phyloP scores from a whole-genome alignment of 148 eudicot species.

The Fallopia convolvulus region DNA sequence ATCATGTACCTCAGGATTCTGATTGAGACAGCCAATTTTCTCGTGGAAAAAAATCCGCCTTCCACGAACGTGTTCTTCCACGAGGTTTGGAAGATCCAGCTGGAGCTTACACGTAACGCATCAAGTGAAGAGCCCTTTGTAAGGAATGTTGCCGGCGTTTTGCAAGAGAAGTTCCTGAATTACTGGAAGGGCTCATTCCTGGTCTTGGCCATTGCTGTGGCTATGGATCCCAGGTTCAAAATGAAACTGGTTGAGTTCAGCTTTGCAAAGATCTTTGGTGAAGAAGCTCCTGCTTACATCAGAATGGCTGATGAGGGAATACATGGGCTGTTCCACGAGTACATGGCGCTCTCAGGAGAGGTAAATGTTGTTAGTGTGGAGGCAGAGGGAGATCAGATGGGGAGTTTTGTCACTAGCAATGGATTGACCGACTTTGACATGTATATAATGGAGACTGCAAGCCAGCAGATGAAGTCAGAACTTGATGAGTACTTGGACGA shows the following conservation, averaged over 20 bases:
- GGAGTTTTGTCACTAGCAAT: slow-evolving; percentile 24
- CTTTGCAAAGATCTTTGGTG: slow-evolving; percentile 65
- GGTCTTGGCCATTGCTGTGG: slow-evolving; percentile 68
- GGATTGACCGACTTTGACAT: slow-evolving; percentile 72
- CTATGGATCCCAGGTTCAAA: slow-evolving; percentile 90
- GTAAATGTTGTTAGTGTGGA: slow-evolving; percentile 25
- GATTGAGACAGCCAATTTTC: slow-evolving; percentile 51
- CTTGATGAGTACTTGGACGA: slow-evolving; percentile 89
- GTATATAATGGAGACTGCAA: slow-evolving; percentile 74
- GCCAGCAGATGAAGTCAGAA: slow-evolving; percentile 72
- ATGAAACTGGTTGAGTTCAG: slow-evolving; percentile 95
- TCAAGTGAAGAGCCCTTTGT: slow-evolving; percentile 58
- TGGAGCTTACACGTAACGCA: slow-evolving; percentile 61
- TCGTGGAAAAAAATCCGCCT: slow-evolving; percentile 27
- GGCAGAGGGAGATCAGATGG: slow-evolving; percentile 33
- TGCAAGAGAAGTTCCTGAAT: slow-evolving; percentile 66
- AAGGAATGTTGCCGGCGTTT: slow-evolving; percentile 36
- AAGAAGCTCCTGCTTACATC: slow-evolving; percentile 52
- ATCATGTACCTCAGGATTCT: slow-evolving; percentile 54
- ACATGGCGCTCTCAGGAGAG: slow-evolving; percentile 35
- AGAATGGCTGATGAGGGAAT: slow-evolving; percentile 72
- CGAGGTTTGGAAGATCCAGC: slow-evolving; percentile 84
- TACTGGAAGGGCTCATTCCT: slow-evolving; percentile 70
- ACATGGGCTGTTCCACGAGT: slow-evolving; percentile 76
- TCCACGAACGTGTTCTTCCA: slow-evolving; percentile 71